A percentile compares a stretch with the other conserved stretches of the same genome.
phyloP scores from a whole-genome alignment of 2,329 filamentous ascomycete genomes.

The Trichoderma cornu-damae region DNA sequence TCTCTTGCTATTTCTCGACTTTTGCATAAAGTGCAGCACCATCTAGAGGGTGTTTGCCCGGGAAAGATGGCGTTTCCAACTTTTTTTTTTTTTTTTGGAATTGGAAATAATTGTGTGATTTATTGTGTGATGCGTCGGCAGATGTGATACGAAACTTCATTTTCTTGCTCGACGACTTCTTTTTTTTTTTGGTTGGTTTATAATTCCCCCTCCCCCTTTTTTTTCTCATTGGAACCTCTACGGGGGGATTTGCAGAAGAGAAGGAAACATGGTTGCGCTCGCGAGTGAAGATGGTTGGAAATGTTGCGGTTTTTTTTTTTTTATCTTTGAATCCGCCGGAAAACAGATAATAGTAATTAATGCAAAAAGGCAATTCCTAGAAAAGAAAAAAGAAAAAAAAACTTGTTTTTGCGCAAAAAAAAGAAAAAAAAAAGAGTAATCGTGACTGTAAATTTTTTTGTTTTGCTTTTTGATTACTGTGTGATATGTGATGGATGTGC shows the following conservation, averaged over 20 bases:
- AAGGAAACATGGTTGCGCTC: background rate
- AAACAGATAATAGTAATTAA: constrained; percentile 17
- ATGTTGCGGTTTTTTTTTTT: too few relatives aligned
- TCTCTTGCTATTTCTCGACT: constrained; percentile 10
- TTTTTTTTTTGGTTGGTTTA: background rate
- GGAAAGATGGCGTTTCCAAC: constrained; percentile 15
- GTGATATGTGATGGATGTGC: background rate
- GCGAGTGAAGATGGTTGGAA: background rate
- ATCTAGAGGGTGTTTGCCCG: constrained; percentile 11
- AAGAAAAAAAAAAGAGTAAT: background rate
- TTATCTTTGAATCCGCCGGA: constrained; percentile 8
- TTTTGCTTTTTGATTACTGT: background rate
- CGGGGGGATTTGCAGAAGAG: background rate
- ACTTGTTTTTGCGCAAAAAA: background rate
- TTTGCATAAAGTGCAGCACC: constrained; percentile 13
- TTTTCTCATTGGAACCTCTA: too few relatives aligned
- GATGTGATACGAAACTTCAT: constrained; percentile 12
- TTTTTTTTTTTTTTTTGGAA: constrained; percentile 7
- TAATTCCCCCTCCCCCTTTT: too few relatives aligned
- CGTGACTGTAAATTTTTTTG: constrained; percentile 6
- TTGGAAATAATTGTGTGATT: constrained; percentile 14
- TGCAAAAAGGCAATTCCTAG: constrained; percentile 6
- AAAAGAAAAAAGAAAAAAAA: background rate
- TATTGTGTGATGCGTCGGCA: constrained; percentile 13
- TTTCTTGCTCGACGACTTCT: constrained; percentile 1